Evolutionary conservation across 1,284 basidiomycete genomes (phyloP), one percentile per base, ranked within the genome.

Genomic region (Leccinum subrobustum): DNA sequence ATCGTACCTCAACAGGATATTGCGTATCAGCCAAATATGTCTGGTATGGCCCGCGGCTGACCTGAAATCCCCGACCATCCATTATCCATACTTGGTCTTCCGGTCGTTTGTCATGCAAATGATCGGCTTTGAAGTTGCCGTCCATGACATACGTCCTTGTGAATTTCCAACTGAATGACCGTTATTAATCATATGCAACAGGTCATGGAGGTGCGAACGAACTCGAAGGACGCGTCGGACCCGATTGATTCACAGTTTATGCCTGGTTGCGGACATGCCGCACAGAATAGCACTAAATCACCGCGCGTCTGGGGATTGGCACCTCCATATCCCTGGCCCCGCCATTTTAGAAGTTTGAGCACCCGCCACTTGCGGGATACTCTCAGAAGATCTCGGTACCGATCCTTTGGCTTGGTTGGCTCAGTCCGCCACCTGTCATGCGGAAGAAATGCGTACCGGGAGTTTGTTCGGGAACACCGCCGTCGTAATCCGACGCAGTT

Each of bases 61-160:
- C 58, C 52, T 66, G 63, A 8, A 35, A 64, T 7, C 54, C 54
- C 0, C 25, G 48, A 1, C 64, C 60, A 56, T 68, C 60, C 54
- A 60, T 66, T 0, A 68, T 37, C 51, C 39, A 62, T 1, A 61
- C 31, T 4, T 68, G 59, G 6, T 64, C 37, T 0, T 56, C 37
- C 0, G 54, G 35, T 3, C 27, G 29, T n/a, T 42, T 42, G 1
- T 62, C 51, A 1, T 54, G 18, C 29, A 66, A 12, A 14, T 64
- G 60, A 3, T 65, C 23, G 0, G 64, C 64, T 16, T 60, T 62
- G 47, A 67, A 67, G 12, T 66, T 65, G 2, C 65, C 61, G 44
- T 67, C 65, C 56, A 65, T 62, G 0, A 62, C 29, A 0, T 64
- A 5, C 0, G 25, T 48, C 1, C 20, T 3, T 0, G 31, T 25